Conservation (phyloP, 352 stramenopile species). For the Pythium sukuiense region DNA sequence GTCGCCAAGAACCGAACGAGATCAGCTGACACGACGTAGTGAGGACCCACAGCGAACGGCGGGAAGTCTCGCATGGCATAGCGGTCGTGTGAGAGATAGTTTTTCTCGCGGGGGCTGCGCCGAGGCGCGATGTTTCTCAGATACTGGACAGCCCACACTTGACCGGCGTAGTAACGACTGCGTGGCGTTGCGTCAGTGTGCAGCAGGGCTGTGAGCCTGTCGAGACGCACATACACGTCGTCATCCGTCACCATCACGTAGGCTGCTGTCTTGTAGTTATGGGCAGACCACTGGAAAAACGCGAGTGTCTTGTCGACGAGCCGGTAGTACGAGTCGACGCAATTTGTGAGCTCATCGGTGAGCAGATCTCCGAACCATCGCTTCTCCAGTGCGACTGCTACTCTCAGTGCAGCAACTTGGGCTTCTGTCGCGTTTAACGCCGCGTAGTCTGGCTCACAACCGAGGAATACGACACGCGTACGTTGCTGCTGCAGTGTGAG, state of each 20-base stretch:
- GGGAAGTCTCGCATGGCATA: conserved; percentile 31
- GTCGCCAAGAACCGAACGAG: conserved; percentile 25
- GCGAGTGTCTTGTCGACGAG: conserved; percentile 51
- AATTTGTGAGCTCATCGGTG: conserved; percentile 42
- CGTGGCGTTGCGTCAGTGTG: not conserved
- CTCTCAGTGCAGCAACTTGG: not conserved
- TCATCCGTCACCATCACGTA: conserved; percentile 58
- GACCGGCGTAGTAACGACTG: conserved; percentile 29
- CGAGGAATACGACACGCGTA: conserved; percentile 40
- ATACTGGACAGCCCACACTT: conserved; percentile 33
- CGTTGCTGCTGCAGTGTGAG: not conserved
- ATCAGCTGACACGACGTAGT: conserved; percentile 42
- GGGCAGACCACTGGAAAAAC: conserved; percentile 32
- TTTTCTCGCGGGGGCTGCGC: conserved; percentile 15
- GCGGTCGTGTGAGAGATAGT: conserved; percentile 21
- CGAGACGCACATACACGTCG: conserved; percentile 37
- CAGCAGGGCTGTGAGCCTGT: conserved; percentile 5
- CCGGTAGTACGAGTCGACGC: conserved; percentile 47
- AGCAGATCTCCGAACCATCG: conserved; percentile 44
- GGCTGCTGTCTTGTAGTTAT: conserved; percentile 6
- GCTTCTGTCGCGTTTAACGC: not conserved
- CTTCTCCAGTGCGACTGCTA: conserved; percentile 32
- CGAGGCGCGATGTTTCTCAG: conserved; percentile 6
- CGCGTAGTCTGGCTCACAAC: conserved; percentile 28
- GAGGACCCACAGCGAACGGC: conserved; percentile 33